These are phyloP conservation scores for Suillus sp. DNA, from an alignment of 768 basidiomycete genomes.

Conservation along the genomic window DNA sequence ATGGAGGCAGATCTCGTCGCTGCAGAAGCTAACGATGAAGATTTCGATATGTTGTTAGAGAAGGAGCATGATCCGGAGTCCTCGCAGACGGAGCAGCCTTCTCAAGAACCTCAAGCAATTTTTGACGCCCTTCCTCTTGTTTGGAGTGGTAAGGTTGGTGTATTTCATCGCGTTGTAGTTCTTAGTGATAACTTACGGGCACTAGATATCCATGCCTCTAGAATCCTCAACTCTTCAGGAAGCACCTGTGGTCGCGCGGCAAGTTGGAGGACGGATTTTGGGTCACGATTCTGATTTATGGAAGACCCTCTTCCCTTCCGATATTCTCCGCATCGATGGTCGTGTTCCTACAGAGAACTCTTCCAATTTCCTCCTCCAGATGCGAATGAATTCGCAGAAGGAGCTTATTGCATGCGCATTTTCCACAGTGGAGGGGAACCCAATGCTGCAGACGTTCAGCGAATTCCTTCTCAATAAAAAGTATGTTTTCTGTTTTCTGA, in stretches of 20 bases:
- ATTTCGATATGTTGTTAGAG: slow-evolving; percentile 86
- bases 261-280: slow-evolving; percentile 74
- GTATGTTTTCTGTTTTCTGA: slow-evolving; percentile 44
- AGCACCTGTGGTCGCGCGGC: slow-evolving; percentile 67
- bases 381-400: slow-evolving; percentile 71
- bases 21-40: slow-evolving; percentile 65
- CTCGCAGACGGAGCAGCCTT: slow-evolving; percentile 23
- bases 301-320: slow-evolving; percentile 74
- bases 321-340: slow-evolving; percentile 76
- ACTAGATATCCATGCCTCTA: slow-evolving; percentile 76
- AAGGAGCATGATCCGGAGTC: slow-evolving; percentile 47
- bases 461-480: slow-evolving; percentile 73
- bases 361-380: slow-evolving; percentile 75
- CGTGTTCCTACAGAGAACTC: slow-evolving; percentile 80
- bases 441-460: slow-evolving; percentile 58
- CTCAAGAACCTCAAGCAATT: slow-evolving; percentile 47
- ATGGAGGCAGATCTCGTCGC: slow-evolving; percentile 44
- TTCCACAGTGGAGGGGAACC: slow-evolving; percentile 50
- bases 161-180: slow-evolving; percentile 8
- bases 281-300: slow-evolving; percentile 63
- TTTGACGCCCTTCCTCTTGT: slow-evolving; percentile 63
- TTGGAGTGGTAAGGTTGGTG: slow-evolving; percentile 74
- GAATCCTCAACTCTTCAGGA: slow-evolving; percentile 72
- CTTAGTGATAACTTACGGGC: slow-evolving; percentile 18
- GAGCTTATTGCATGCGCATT: slow-evolving; percentile 82